These are phyloP conservation scores for Chaetomium globosum DNA, from an alignment of 2,329 filamentous ascomycete species.

Conservation along the genomic window DNA sequence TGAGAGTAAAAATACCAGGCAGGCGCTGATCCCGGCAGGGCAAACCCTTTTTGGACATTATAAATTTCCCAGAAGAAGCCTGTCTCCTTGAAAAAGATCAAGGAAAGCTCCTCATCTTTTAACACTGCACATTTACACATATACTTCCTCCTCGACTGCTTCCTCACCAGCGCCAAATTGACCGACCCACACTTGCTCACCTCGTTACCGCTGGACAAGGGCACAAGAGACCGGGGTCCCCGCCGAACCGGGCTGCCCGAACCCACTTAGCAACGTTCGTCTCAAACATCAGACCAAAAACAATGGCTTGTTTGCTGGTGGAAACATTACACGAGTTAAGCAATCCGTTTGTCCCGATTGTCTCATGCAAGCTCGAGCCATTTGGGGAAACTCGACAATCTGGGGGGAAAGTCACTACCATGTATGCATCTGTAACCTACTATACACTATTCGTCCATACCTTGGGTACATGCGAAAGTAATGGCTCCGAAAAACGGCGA, in stretches of 20 bases:
- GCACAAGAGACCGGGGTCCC: conserved; percentile 5
- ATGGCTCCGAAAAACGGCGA: not conserved
- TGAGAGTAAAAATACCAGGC: not conserved
- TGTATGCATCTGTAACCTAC: no score
- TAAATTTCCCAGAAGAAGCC: not conserved
- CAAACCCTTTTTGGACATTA: not conserved
- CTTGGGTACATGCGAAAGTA: no score
- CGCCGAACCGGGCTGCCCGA: conserved; percentile 13
- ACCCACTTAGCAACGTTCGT: not conserved
- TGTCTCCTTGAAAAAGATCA: not conserved
- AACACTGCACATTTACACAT: not conserved
- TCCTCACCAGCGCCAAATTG: not conserved
- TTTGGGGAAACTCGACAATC: not conserved
- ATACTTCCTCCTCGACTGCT: not conserved
- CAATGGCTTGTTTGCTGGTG: not conserved
- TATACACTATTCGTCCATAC: no score
- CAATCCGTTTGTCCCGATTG: conserved; percentile 8
- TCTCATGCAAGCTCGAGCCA: not conserved
- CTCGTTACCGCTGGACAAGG: not conserved
- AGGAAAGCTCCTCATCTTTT: not conserved
- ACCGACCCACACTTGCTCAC: not conserved
- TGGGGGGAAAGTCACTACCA: not conserved
- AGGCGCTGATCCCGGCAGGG: not conserved
- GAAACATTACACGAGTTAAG: not conserved
- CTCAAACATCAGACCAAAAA: conserved; percentile 1